A percentile compares a stretch with the other conserved stretches of the same genome.
Evolutionary conservation across 148 eudicot species (phyloP).

Genomic region (Persicaria maculosa): DNA sequence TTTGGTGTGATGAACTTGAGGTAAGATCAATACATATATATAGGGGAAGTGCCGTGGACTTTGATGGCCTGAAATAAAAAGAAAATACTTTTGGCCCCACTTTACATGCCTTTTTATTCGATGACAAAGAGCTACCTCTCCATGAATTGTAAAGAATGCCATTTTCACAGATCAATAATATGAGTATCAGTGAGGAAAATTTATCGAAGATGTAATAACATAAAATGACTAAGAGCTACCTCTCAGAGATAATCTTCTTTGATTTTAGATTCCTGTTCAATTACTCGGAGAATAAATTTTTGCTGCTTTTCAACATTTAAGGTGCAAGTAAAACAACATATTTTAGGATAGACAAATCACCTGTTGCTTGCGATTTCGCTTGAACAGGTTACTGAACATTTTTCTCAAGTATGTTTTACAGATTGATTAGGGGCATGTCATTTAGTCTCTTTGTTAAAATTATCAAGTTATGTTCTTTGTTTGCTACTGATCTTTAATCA

Average conservation of each 20-base stretch:
- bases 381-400: not conserved
- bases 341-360: no score
- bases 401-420: not conserved
- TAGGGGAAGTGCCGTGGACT: not conserved
- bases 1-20: slow-evolving; percentile 6
- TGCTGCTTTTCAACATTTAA: not conserved
- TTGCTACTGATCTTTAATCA: not conserved
- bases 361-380: not conserved
- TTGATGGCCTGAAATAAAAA: not conserved
- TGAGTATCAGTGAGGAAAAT: not conserved
- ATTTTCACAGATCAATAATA: not conserved
- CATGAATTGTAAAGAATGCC: not conserved
- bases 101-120: not conserved
- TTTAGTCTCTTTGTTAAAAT: not conserved
- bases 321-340: no score
- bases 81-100: slow-evolving; percentile 4
- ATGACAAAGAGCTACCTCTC: not conserved
- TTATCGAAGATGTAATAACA: no score
- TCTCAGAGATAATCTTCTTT: not conserved
- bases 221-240: no score
- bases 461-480: not conserved
- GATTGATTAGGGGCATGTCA: not conserved
- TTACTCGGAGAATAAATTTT: no score
- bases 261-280: not conserved
- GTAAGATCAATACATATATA: not conserved